Base-by-base conservation (phyloP, 192 early-diverging fungal genomes). In the Podila verticillata region DNA sequence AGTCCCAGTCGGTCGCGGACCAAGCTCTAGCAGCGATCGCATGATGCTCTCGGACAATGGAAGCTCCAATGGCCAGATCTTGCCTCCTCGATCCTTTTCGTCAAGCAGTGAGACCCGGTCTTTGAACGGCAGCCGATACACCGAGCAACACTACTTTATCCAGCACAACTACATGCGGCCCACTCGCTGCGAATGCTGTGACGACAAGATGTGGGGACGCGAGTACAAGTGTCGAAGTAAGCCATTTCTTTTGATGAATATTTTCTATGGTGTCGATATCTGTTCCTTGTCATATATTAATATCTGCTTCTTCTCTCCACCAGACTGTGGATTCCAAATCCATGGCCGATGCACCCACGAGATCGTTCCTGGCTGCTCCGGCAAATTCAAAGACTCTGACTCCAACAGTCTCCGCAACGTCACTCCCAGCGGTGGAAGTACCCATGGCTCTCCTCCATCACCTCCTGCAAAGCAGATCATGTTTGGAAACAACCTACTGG, bases 401-500 rank as follows among this genome's bases (percentile, higher is more conserved):
- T 74, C 73, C 4, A 72, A 70, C 29, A 84, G 78, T 57, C 29
- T 73, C 39, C 62, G 60, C 15, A 65, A 70, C 48, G 30, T 61
- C 2, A 75, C 54, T 34, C 31, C 56, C 3, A 69, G 61, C 48
- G 67, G 57, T 5, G 61, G 62, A 15, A 78, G 74, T 32, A 24
- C 44, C 51, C 72, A 85, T 62, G 73, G 73, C 15, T 72, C 75
- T 57, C 68, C 77, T 22, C 66, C 64, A 28, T 22, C 64, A 15
- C 64, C 72, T 29, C 68, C 82, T 7, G 48, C 66, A 0, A 82
- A 70, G 31, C 70, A 72, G 35, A 82, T 56, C 26, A 86, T 95
- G 84, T 95, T 95, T 89, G 93, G 93, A 7, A 89, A 84, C 48
- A 80, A 81, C 32, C 82, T 95, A 24, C 22, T 83, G 12, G 83